Base-by-base conservation (phyloP, 2,329 filamentous ascomycete genomes). In the Fusarium mangiferae region DNA sequence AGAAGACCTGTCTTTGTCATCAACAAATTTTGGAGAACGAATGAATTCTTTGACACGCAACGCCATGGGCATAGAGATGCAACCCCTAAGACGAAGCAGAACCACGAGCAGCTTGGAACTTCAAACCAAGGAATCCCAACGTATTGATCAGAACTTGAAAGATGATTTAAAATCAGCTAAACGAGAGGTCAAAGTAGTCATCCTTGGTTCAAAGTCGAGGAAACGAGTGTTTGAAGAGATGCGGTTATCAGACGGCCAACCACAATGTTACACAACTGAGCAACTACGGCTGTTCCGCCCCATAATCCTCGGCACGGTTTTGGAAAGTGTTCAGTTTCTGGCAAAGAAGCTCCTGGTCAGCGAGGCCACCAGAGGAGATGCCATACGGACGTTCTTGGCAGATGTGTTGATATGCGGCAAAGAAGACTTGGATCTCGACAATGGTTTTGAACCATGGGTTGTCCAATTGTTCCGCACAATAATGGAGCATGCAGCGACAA, bases 1-100 rank as follows among this genome's bases (percentile, higher is more conserved):
- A 17, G 7, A 18, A 13, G 4, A 36, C 0, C 4, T 2, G 12
- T 4, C 4, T 36, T 15, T 7, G 3, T 0, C 11, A 33, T 15
- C 15, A 3, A 3, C 3, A 10, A 15, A 1, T 22, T 7, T 8
- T 0, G 48, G 11, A 20, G 8, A 36, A 35, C 28, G 1, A 13
- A 6, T 35, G 10, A 9, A 17, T 20, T 6, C 11, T 18, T 18
- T 20, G 11, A 10, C 10, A 13, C 11, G 17, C 5, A 24, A 22
- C 11, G 3, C 30, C 5, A 8, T 24, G 14, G 12, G 15, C 3
- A 35, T 18, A 24, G 22, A 51, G 4, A 18, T 51, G 14, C 22
- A 24, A 8, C 30, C 10, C 24, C 22, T 24, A 4, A 24, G 22
- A 3, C 48, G 30, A 4, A 7, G 5, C n/a, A n/a, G 15, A 26